phyloP scores from a whole-genome alignment of 1,139 yeast genomes.

The Lodderomyces metapsilosis region DNA sequence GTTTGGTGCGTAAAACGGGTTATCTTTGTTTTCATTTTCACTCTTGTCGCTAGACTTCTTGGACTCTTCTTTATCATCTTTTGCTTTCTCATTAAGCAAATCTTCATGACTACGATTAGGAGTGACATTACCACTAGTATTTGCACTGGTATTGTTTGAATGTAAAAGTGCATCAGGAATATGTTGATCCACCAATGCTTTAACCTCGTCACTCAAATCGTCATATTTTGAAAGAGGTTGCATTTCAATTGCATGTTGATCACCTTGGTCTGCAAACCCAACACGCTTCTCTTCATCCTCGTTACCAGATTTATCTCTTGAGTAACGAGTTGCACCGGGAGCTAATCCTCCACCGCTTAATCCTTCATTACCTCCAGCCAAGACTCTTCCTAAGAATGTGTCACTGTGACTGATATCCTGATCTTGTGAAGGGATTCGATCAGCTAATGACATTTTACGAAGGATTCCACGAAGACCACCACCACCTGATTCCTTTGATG shows the following conservation, averaged over 20 bases:
- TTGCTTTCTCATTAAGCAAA: constrained; percentile 5
- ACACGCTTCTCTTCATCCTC: constrained; percentile 19
- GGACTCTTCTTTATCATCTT: constrained; percentile 9
- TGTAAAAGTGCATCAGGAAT: constrained; percentile 24
- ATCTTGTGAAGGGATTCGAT: constrained; percentile 22
- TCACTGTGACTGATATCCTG: constrained; percentile 28
- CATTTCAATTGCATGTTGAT: constrained; percentile 29
- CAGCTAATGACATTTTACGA: constrained; percentile 36
- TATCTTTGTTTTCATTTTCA: constrained; percentile 8
- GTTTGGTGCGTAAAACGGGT: constrained; percentile 42
- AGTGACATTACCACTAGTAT: constrained; percentile 12
- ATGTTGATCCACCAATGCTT: constrained; percentile 37
- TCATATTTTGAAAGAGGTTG: constrained; percentile 29
- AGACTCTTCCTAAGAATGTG: constrained; percentile 40
- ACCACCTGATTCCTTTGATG: constrained; percentile 6
- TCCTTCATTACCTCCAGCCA: constrained; percentile 26
- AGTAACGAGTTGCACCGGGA: constrained; percentile 36
- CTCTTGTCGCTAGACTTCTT: constrained; percentile 3
- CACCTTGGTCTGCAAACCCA: constrained; percentile 15
- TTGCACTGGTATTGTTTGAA: constrained; percentile 7
- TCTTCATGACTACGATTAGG: constrained; percentile 12
- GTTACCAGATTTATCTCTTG: constrained; percentile 17
- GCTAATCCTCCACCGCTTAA: constrained; percentile 44
- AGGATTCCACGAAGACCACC: constrained; percentile 30
- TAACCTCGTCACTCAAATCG: constrained; percentile 41